Percentiles rank a stretch among this genome's conserved stretches.
Conservation (phyloP, 2,329 filamentous ascomycete species). For the Aphanocladium album region DNA sequence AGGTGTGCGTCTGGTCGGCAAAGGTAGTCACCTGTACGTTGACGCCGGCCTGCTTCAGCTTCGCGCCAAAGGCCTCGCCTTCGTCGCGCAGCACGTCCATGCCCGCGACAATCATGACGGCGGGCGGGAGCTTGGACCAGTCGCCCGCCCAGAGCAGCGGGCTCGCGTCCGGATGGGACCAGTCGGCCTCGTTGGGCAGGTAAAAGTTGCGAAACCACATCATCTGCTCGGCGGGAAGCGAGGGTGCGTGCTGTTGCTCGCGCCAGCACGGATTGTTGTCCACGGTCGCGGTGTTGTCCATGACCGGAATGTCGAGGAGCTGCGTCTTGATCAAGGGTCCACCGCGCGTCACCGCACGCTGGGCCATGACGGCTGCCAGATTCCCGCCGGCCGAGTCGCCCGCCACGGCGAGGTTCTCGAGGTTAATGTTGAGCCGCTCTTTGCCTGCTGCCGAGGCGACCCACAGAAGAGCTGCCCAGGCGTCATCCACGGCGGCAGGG, state of each 20-base stretch:
- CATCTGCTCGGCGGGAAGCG: slow-evolving; percentile 53
- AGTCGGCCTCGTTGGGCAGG: slow-evolving; percentile 41
- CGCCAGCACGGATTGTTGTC: slow-evolving; percentile 39
- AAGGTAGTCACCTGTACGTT: slow-evolving; percentile 44
- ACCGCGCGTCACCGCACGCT: neutral
- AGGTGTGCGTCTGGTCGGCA: slow-evolving; percentile 53
- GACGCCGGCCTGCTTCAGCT: slow-evolving; percentile 42
- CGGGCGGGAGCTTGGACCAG: slow-evolving; percentile 21
- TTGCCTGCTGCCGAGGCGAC: slow-evolving; percentile 17
- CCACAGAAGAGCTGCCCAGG: slow-evolving; percentile 48
- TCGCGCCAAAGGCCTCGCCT: slow-evolving; percentile 46
- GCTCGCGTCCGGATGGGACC: slow-evolving; percentile 48
- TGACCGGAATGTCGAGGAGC: slow-evolving; percentile 53
- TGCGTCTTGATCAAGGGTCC: slow-evolving; percentile 31
- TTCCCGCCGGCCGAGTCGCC: slow-evolving; percentile 31
- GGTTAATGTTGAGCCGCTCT: slow-evolving; percentile 27
- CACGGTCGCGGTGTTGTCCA: slow-evolving; percentile 46
- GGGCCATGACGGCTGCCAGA: slow-evolving; percentile 8
- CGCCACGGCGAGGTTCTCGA: slow-evolving; percentile 39
- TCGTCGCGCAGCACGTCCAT: slow-evolving; percentile 53
- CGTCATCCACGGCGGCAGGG: slow-evolving; percentile 48
- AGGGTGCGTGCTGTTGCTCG: slow-evolving; percentile 45
- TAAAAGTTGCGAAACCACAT: slow-evolving; percentile 56
- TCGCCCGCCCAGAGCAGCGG: slow-evolving; percentile 24
- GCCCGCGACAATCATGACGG: slow-evolving; percentile 49